These are phyloP conservation scores for Nothopassalora personata DNA, from an alignment of 2,329 filamentous ascomycete species.

Conservation along the genomic window DNA sequence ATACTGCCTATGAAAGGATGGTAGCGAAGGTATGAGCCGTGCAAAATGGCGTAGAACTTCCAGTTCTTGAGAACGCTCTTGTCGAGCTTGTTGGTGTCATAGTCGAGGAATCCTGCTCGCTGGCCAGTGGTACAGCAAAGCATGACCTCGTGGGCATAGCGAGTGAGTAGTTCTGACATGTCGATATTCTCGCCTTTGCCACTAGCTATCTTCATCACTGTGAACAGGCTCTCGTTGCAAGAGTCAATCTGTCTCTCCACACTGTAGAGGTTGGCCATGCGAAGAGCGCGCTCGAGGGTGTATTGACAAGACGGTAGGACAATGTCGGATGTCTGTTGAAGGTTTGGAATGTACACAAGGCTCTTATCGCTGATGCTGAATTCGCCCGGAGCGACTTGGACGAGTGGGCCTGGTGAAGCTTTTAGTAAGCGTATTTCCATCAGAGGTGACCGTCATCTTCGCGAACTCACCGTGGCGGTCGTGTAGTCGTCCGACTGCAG, in stretches of 20 bases:
- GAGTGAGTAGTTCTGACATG: conserved; percentile 11
- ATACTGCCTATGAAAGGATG: conserved; percentile 16
- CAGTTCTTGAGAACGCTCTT: conserved; percentile 7
- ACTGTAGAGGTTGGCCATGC: conserved; percentile 16
- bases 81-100: not conserved
- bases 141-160: conserved; percentile 24
- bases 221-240: conserved; percentile 15
- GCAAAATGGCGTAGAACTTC: conserved; percentile 18
- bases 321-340: not conserved
- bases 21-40: conserved; percentile 23
- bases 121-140: conserved; percentile 18
- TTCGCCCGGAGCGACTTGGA: conserved; percentile 12
- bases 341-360: conserved; percentile 1
- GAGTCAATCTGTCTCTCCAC: conserved; percentile 17
- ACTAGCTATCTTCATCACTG: conserved; percentile 3
- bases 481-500: conserved; percentile 15
- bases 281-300: not conserved
- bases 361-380: conserved; percentile 9
- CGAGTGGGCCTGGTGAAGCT: conserved; percentile 8
- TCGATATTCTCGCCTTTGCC: conserved; percentile 8
- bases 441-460: too few species aligned
- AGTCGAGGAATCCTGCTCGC: conserved; percentile 18
- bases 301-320: not conserved
- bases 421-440: not conserved
- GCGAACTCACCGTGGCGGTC: conserved; percentile 9